These are phyloP conservation scores for Trametes coccinea DNA, from an alignment of 768 basidiomycete genomes.

Conservation along the genomic window DNA sequence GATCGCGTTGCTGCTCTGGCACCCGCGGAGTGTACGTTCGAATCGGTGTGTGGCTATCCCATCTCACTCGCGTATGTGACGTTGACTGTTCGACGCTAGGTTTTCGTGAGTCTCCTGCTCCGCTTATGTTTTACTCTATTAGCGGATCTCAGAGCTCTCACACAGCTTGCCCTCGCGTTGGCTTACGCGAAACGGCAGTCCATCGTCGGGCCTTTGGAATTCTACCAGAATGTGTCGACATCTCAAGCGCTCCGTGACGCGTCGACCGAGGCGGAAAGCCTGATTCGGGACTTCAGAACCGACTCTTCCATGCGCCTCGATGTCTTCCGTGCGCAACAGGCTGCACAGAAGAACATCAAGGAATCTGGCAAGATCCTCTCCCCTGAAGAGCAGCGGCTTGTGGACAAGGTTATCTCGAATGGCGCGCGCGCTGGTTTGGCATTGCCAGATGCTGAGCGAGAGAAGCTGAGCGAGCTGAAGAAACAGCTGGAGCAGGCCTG, in stretches of 20 bases:
- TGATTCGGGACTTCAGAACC: conserved; percentile 67
- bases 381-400: conserved; percentile 68
- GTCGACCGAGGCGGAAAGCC: conserved; percentile 68
- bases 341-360: conserved; percentile 69
- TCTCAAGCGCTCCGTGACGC: conserved; percentile 76
- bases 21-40: conserved; percentile 58
- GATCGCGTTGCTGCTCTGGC: conserved; percentile 62
- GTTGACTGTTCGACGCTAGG: conserved; percentile 39
- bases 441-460: conserved; percentile 62
- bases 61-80: background rate
- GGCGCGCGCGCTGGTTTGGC: conserved; percentile 79
- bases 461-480: conserved; percentile 58
- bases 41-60: conserved; percentile 50
- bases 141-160: conserved; percentile 8
- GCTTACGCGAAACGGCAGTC: conserved; percentile 56
- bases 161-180: conserved; percentile 57
- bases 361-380: conserved; percentile 56
- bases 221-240: conserved; percentile 82
- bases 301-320: conserved; percentile 82
- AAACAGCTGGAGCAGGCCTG: conserved; percentile 77
- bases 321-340: conserved; percentile 69
- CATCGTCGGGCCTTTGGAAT: conserved; percentile 59
- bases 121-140: conserved; percentile 16
- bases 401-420: conserved; percentile 80
- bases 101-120: conserved; percentile 58